Percentiles rank a stretch among this genome's conserved stretches.
These are phyloP conservation scores for Candida ulmi DNA, from an alignment of 805 yeast genomes.

Conservation along the genomic window DNA sequence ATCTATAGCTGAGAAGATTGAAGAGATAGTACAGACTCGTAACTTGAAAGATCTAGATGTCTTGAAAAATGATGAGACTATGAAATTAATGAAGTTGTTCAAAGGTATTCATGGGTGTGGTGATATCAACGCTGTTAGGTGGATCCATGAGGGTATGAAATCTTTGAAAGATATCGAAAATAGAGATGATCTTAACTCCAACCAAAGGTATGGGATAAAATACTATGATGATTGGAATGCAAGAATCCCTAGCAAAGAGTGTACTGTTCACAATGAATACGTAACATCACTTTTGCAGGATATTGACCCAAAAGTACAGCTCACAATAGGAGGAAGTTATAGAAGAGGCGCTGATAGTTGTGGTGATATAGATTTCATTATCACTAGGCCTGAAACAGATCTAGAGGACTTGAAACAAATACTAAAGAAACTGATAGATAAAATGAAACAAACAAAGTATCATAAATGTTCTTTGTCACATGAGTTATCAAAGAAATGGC, in stretches of 20 bases:
- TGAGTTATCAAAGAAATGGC: conserved; percentile 21
- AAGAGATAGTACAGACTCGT: conserved; percentile 38
- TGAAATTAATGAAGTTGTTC: conserved; percentile 27
- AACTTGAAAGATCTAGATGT: conserved; percentile 17
- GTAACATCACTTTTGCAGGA: conserved; percentile 22
- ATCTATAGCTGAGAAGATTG: conserved; percentile 37
- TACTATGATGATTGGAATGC: conserved; percentile 42
- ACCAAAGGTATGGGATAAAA: conserved; percentile 35
- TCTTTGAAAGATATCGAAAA: conserved; percentile 33
- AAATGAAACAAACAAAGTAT: conserved; percentile 24
- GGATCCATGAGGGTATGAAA: conserved; percentile 34
- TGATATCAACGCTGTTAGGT: conserved; percentile 30
- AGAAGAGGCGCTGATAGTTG: conserved; percentile 39
- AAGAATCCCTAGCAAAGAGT: conserved; percentile 41
- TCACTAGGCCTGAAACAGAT: conserved; percentile 31
- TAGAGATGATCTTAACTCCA: conserved; percentile 23
- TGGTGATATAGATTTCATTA: conserved; percentile 50
- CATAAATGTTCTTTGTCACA: conserved; percentile 18
- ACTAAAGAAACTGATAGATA: conserved; percentile 18
- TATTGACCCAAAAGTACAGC: conserved; percentile 31
- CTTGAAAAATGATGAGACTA: conserved; percentile 21
- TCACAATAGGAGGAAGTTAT: conserved; percentile 45
- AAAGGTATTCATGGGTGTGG: conserved; percentile 48
- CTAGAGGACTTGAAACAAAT: conserved; percentile 18
- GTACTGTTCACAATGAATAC: conserved; percentile 31